phyloP scores from a whole-genome alignment of 1,139 yeast genomes.

The Tardiomyces blankii region DNA sequence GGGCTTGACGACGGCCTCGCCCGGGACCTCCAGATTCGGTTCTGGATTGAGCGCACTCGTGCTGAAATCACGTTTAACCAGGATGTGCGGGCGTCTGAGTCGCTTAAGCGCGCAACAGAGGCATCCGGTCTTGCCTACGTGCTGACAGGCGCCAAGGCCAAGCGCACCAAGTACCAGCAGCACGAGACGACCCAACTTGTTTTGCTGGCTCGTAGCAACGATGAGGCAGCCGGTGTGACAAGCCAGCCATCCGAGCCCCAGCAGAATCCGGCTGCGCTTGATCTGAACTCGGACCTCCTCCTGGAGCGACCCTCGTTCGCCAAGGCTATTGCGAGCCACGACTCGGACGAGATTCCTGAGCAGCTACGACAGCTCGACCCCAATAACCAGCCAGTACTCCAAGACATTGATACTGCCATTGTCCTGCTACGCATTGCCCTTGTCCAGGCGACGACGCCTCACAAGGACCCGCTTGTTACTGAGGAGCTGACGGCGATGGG shows the following conservation, averaged over 20 bases:
- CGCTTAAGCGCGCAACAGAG: conserved; percentile 41
- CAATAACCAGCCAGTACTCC: conserved; percentile 65
- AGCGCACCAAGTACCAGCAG: conserved; percentile 74
- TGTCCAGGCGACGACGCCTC: conserved; percentile 60
- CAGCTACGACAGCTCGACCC: conserved; percentile 55
- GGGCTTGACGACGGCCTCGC: conserved; percentile 18
- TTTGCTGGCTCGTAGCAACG: conserved; percentile 64
- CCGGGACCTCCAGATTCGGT: conserved; percentile 21
- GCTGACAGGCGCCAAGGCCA: conserved; percentile 81
- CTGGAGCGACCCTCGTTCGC: conserved; percentile 57
- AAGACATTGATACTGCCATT: conserved; percentile 62
- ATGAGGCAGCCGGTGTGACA: conserved; percentile 17
- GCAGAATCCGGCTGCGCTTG: conserved; percentile 38
- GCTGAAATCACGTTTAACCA: conserved; percentile 45
- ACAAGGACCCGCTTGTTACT: conserved; percentile 56
- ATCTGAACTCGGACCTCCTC: conserved; percentile 65
- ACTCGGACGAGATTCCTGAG: conserved; percentile 40
- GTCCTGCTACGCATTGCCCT: conserved; percentile 56
- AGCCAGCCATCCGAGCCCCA: conserved; percentile 12
- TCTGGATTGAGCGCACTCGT: conserved; percentile 52
- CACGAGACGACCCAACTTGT: conserved; percentile 62
- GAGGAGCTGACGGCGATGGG: conserved; percentile 75
- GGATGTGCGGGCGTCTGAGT: conserved; percentile 47
- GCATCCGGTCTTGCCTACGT: conserved; percentile 49
- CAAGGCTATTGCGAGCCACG: conserved; percentile 19